phyloP scores from a whole-genome alignment of 306 rosid species.

The Medicago ruthenica region DNA sequence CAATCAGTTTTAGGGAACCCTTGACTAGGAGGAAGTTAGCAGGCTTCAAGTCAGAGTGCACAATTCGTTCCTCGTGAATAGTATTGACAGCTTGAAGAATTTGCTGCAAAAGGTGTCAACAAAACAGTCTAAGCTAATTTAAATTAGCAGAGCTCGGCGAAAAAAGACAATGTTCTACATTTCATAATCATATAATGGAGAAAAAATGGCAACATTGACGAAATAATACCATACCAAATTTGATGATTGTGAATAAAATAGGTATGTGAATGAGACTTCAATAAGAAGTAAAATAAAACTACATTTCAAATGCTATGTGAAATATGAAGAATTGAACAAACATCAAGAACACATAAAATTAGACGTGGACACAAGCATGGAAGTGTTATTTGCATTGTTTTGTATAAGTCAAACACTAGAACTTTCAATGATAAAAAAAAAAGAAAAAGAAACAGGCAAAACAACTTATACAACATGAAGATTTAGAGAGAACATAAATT shows the following conservation, averaged over 20 bases:
- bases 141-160: background rate
- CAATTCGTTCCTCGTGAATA: conserved; percentile 92
- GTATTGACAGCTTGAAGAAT: conserved; percentile 92
- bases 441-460: too few species aligned
- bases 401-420: conserved; percentile 3
- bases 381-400: conserved; percentile 22
- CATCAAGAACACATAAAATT: conserved; percentile 24
- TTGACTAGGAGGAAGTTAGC: conserved; percentile 94
- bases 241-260: conserved; percentile 2
- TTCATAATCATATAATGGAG: conserved; percentile 14
- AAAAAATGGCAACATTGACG: conserved; percentile 9
- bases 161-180: background rate
- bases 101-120: conserved; percentile 67
- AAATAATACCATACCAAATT: conserved; percentile 1
- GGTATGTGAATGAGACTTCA: background rate
- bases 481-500: conserved; percentile 29
- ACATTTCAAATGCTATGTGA: conserved; percentile 2
- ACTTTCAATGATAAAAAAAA: conserved; percentile 11
- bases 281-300: background rate
- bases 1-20: conserved; percentile 93
- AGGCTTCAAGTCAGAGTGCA: conserved; percentile 97
- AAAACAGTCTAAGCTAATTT: conserved; percentile 38
- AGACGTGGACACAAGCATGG: background rate
- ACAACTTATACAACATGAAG: conserved; percentile 27
- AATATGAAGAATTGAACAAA: conserved; percentile 2